Evolutionary conservation across 129 eudicot genomes (phyloP), one percentile per base, ranked within the genome.

Genomic region (Flaveria sonorensis): DNA sequence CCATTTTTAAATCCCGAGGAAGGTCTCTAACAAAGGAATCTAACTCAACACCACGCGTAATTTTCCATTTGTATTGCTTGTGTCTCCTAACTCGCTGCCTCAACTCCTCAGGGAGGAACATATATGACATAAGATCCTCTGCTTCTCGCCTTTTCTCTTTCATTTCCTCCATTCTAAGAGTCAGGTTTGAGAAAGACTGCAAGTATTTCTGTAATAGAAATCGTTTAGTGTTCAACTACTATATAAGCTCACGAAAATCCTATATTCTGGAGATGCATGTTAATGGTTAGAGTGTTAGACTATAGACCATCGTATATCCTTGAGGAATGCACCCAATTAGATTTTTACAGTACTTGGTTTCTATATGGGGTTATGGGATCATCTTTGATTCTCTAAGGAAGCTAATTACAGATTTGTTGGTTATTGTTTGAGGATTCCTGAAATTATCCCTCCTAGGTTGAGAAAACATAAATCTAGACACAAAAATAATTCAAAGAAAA

Each of bases 121-220:
- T 80, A 81, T 88, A 92, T 11, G 92, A 87, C 98, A 93, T 93
- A 85, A 94, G 86, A 51, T 80, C 87, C 83, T 88, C 92, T 50
- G 90, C 88, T 80, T 88, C 96, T 74, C 81, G 83, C 81, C 86
- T 76, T 85, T 84, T 90, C 45, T 86, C 83, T 75, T 92, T 83
- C 94, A 88, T 88, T 79, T 92, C 98, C 72, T 92, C 96, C 39
- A 80, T 82, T 73, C 92, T 84, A n/a, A 83, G 82, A 39, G 90
- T 85, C 53, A 50, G 67, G 75, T 67, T 70, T 74, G 81, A 81
- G 71, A 81, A 83, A 20, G 97, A 85, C 81, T 92, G 92, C 81
- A 92, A 76, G 72, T 89, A 92, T 85, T 83, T 92, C 98, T 92
- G 90, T 32, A 72, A 13, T 24, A 24, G 66, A 12, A 21, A 57